Evolutionary conservation across 768 basidiomycete species (phyloP).

Genomic region (Pisolithus sp.): DNA sequence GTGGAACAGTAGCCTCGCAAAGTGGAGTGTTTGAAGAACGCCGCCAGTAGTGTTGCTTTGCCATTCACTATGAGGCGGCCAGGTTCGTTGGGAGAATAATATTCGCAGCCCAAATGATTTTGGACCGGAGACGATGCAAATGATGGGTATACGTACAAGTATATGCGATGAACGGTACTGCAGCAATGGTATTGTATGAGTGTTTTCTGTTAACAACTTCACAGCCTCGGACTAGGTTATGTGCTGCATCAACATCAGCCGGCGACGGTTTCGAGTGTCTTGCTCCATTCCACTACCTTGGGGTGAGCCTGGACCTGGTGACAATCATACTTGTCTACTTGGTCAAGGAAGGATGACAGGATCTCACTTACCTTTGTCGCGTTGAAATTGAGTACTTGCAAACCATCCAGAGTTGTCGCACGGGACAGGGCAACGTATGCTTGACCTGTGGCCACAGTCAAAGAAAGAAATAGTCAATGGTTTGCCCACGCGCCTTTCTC

Average conservation of each 20-base stretch:
- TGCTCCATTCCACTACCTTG: constrained; percentile 68
- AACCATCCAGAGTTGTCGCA: constrained; percentile 76
- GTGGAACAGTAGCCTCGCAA: too few relatives aligned
- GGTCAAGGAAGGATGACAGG: not conserved
- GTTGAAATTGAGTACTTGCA: constrained; percentile 81
- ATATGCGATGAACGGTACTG: too few relatives aligned
- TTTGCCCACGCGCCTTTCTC: constrained; percentile 62
- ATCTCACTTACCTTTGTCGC: constrained; percentile 50
- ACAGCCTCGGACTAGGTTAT: too few relatives aligned
- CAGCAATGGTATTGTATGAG: too few relatives aligned
- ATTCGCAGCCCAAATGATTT: too few relatives aligned
- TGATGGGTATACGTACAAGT: too few relatives aligned
- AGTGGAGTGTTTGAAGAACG: too few relatives aligned
- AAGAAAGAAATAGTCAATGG: not conserved
- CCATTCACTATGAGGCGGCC: too few relatives aligned
- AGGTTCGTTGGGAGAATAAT: too few relatives aligned
- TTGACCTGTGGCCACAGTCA: constrained; percentile 48
- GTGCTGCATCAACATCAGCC: constrained; percentile 2
- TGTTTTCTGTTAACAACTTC: too few relatives aligned
- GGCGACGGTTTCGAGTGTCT: constrained; percentile 51
- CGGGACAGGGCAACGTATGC: constrained; percentile 90
- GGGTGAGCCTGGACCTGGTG: constrained; percentile 63
- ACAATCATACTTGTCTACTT: constrained; percentile 3
- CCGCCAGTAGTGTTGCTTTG: too few relatives aligned
- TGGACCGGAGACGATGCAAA: too few relatives aligned